phyloP scores from a whole-genome alignment of 2,329 filamentous ascomycete species.

The Reticulascus tulasneorum region DNA sequence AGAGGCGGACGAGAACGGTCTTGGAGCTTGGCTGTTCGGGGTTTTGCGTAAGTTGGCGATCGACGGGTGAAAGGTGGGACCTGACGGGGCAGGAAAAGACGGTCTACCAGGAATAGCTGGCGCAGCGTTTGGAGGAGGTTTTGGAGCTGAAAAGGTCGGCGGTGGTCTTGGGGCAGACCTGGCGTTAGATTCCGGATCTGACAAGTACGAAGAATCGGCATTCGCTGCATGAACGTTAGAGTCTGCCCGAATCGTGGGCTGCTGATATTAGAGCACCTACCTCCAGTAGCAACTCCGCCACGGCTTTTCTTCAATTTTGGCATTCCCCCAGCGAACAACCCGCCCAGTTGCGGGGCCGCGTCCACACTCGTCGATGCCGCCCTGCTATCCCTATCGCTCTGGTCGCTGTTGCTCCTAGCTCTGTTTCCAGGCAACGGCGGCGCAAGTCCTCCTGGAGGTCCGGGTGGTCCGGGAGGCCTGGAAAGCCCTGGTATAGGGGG shows the following conservation, averaged over 20 bases:
- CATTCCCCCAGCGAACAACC: constrained; percentile 90
- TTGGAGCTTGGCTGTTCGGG: constrained; percentile 39
- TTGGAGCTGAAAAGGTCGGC: constrained; percentile 51
- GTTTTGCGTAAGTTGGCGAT: constrained; percentile 60
- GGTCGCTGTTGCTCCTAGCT: constrained; percentile 81
- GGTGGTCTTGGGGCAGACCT: constrained; percentile 45
- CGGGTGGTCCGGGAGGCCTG: constrained; percentile 32
- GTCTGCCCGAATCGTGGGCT: not conserved
- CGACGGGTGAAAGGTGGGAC: constrained; percentile 46
- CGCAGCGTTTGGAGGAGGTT: constrained; percentile 53
- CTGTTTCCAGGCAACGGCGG: constrained; percentile 69
- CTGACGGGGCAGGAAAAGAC: constrained; percentile 39
- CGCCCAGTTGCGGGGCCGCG: constrained; percentile 74
- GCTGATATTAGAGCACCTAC: too few relatives aligned
- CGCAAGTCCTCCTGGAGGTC: constrained; percentile 60
- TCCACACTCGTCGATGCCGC: constrained; percentile 41
- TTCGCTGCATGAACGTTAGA: too few relatives aligned
- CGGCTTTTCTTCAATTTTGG: constrained; percentile 88
- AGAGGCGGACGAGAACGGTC: constrained; percentile 59
- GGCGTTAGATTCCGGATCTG: constrained; percentile 66
- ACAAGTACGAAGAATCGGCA: constrained; percentile 66
- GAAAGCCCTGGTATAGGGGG: constrained; percentile 70
- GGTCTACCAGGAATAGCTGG: constrained; percentile 57
- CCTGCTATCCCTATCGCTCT: constrained; percentile 43
- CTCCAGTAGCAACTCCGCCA: constrained; percentile 72